Conservation (phyloP, 1,139 yeast genomes). For the Geotrichum macrosporum region DNA sequence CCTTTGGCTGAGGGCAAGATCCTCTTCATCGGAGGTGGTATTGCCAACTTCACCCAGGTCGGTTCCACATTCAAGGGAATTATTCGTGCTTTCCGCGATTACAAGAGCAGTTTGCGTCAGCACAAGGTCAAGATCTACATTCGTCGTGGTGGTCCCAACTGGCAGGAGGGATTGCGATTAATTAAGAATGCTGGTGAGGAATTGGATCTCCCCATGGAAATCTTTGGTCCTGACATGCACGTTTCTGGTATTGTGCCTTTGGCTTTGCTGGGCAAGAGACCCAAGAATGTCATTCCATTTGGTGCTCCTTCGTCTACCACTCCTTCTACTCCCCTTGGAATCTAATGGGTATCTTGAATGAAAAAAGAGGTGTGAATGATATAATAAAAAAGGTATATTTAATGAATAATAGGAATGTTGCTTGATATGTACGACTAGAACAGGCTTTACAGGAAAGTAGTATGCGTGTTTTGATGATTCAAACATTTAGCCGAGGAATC, state of each 20-base stretch:
- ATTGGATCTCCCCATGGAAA: slow-evolving; percentile 45
- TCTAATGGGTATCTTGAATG: no score
- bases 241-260: slow-evolving; percentile 47
- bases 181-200: slow-evolving; percentile 46
- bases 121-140: slow-evolving; percentile 45
- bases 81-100: slow-evolving; percentile 46
- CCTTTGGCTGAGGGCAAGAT: slow-evolving; percentile 43
- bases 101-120: slow-evolving; percentile 37
- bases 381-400: no score
- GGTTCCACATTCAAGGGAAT: slow-evolving; percentile 49
- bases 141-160: slow-evolving; percentile 48
- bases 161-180: slow-evolving; percentile 47
- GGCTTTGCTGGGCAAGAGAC: slow-evolving; percentile 41
- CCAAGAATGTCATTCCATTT: slow-evolving; percentile 41
- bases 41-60: slow-evolving; percentile 48
- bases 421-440: no score
- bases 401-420: no score
- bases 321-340: slow-evolving; percentile 35
- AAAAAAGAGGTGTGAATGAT: no score
- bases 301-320: slow-evolving; percentile 36
- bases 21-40: slow-evolving; percentile 47
- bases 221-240: slow-evolving; percentile 50
- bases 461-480: no score
- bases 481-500: no score
- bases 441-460: no score